A percentile compares a stretch with the other conserved stretches of the same genome.
These are phyloP conservation scores for Lactuca sativa DNA, from an alignment of 129 eudicot species.

Conservation along the genomic window DNA sequence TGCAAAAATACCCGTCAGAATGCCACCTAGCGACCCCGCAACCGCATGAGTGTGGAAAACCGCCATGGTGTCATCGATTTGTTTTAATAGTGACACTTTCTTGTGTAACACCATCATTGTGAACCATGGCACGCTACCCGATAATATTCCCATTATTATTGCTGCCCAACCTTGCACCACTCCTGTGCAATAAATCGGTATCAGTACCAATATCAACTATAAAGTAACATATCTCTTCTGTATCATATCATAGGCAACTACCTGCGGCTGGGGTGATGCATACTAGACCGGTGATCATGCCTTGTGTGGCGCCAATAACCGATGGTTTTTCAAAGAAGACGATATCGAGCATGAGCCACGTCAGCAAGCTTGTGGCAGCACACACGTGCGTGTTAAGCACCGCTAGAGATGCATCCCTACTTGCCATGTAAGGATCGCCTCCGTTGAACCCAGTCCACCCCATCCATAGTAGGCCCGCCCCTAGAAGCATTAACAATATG, in stretches of 20 bases:
- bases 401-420: slow-evolving; percentile 74
- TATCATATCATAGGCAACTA: neutral
- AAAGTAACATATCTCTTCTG: no score
- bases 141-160: slow-evolving; percentile 61
- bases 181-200: slow-evolving; percentile 29
- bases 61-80: slow-evolving; percentile 78
- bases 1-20: slow-evolving; percentile 57
- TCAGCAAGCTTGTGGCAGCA: slow-evolving; percentile 73
- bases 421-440: slow-evolving; percentile 79
- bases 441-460: slow-evolving; percentile 93
- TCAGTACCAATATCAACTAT: no score
- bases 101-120: slow-evolving; percentile 86
- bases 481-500: slow-evolving; percentile 73
- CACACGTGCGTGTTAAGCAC: slow-evolving; percentile 80
- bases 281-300: slow-evolving; percentile 78
- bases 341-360: slow-evolving; percentile 76
- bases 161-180: slow-evolving; percentile 92
- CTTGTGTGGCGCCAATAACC: slow-evolving; percentile 82
- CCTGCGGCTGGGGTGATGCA: slow-evolving; percentile 95
- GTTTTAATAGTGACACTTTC: slow-evolving; percentile 44
- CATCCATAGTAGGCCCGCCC: slow-evolving; percentile 88
- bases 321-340: slow-evolving; percentile 70
- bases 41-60: slow-evolving; percentile 86
- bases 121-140: slow-evolving; percentile 84
- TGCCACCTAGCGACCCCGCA: slow-evolving; percentile 65